phyloP scores from a whole-genome alignment of 768 basidiomycete genomes.

The Pisolithus orientalis region DNA sequence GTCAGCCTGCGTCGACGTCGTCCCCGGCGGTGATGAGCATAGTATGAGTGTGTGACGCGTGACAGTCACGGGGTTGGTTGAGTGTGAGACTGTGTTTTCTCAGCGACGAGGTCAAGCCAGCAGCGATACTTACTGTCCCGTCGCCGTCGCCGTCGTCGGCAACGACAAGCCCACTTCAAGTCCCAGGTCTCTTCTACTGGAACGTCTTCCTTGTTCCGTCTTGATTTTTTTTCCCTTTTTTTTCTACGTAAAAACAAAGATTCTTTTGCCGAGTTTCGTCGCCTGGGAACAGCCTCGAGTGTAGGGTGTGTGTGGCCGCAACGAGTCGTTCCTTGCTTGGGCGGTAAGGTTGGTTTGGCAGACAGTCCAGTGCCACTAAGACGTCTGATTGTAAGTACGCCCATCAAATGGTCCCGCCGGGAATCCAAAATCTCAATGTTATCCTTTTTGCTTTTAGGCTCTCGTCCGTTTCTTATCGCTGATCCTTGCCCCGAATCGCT shows the following conservation, averaged over 20 bases:
- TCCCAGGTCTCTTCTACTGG: background rate
- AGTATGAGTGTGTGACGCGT: constrained; percentile 20
- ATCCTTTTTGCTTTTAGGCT: constrained; percentile 7
- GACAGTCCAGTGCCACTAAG: constrained; percentile 4
- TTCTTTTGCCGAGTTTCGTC: constrained; percentile 6
- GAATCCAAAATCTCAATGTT: constrained; percentile 8
- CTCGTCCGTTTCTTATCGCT: constrained; percentile 10
- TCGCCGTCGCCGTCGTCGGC: background rate
- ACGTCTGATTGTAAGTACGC: constrained; percentile 4
- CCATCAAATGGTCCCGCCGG: constrained; percentile 5
- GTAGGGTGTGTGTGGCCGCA: constrained; percentile 5
- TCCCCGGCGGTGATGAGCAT: background rate
- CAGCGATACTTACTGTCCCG: constrained; percentile 1
- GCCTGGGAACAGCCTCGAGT: constrained; percentile 19
- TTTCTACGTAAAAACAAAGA: too few species aligned
- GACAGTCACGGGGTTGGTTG: constrained; percentile 18
- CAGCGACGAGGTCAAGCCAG: background rate
- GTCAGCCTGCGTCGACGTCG: background rate
- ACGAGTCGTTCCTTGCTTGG: constrained; percentile 10
- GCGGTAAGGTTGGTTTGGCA: constrained; percentile 1
- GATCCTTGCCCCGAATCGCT: constrained; percentile 9
- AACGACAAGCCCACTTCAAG: background rate
- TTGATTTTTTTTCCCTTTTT: background rate
- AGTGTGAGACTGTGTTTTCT: constrained; percentile 4
- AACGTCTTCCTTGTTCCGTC: background rate